These are phyloP conservation scores for Cladosporium sp. DNA, from an alignment of 2,329 filamentous ascomycete genomes.

Conservation along the genomic window DNA sequence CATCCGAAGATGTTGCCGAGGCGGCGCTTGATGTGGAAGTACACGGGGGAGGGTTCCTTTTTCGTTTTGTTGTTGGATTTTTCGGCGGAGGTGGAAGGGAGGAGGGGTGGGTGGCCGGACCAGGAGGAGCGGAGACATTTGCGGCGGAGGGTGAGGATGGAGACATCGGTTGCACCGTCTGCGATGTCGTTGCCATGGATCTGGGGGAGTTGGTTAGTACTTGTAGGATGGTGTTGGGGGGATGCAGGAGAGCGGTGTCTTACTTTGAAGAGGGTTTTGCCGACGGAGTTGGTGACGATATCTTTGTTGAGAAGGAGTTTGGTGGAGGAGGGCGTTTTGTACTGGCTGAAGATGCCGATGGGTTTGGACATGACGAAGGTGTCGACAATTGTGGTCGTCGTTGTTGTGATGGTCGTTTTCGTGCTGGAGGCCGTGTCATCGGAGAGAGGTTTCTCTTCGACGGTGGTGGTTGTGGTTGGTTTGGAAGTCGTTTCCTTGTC, in stretches of 20 bases:
- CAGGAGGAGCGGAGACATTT: constrained; percentile 9
- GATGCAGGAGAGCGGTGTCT: too few relatives aligned
- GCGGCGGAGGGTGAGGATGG: constrained; percentile 9
- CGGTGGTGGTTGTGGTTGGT: background rate
- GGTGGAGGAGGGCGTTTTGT: background rate
- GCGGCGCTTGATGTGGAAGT: constrained; percentile 5
- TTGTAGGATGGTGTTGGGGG: too few relatives aligned
- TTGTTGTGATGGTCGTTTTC: background rate
- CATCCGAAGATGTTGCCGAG: background rate
- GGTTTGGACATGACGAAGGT: constrained; percentile 5
- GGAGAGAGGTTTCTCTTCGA: background rate
- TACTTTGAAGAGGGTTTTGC: constrained; percentile 14
- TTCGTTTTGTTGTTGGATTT: background rate
- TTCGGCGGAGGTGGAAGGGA: too few relatives aligned
- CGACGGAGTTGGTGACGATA: constrained; percentile 9
- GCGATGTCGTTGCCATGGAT: constrained; percentile 12
- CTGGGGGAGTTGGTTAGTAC: background rate
- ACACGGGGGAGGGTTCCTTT: background rate
- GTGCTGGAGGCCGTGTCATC: background rate
- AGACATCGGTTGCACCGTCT: background rate
- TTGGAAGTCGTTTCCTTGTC: background rate
- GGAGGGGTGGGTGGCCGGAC: background rate
- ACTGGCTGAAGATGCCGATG: constrained; percentile 4
- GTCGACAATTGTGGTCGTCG: background rate
- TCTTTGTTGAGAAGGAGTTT: constrained; percentile 12